These are phyloP conservation scores for Sclerotinia subarctica DNA, from an alignment of 2,329 filamentous ascomycete genomes.

Conservation along the genomic window DNA sequence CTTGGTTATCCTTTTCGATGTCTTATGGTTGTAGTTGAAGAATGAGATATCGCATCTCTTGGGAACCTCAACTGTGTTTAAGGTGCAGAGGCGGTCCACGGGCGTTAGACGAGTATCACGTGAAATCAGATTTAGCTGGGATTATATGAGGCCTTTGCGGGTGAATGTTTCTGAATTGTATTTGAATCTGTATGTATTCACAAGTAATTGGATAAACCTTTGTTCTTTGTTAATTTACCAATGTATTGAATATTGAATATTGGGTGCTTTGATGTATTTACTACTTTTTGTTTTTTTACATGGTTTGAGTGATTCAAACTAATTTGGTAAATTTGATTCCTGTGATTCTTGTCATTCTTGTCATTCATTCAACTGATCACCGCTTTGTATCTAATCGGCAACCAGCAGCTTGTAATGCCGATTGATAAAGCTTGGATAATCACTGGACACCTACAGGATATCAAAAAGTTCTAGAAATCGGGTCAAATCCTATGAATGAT, in stretches of 20 bases:
- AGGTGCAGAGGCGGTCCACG: constrained; percentile 22
- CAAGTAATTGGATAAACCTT: background rate
- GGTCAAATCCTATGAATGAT: background rate
- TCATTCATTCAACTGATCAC: background rate
- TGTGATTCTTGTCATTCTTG: background rate
- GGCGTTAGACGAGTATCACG: constrained; percentile 21
- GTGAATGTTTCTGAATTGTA: background rate
- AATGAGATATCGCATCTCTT: constrained; percentile 15
- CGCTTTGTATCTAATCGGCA: constrained; percentile 17
- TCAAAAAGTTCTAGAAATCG: constrained; percentile 3
- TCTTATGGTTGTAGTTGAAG: constrained; percentile 14
- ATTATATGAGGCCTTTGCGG: constrained; percentile 1
- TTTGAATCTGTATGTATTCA: background rate
- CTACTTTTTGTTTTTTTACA: background rate
- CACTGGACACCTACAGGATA: background rate
- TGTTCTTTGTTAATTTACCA: background rate
- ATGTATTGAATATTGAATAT: no score
- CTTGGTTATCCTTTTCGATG: constrained; percentile 16
- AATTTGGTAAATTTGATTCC: background rate
- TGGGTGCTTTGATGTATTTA: background rate
- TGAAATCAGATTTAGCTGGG: background rate
- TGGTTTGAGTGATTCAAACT: background rate
- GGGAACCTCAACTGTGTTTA: constrained; percentile 21
- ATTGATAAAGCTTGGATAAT: constrained; percentile 18
- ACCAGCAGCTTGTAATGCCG: constrained; percentile 12